Evolutionary conservation across 768 basidiomycete species (phyloP), one percentile per base, ranked within the genome.

Genomic region (Kondoa subrosea): DNA sequence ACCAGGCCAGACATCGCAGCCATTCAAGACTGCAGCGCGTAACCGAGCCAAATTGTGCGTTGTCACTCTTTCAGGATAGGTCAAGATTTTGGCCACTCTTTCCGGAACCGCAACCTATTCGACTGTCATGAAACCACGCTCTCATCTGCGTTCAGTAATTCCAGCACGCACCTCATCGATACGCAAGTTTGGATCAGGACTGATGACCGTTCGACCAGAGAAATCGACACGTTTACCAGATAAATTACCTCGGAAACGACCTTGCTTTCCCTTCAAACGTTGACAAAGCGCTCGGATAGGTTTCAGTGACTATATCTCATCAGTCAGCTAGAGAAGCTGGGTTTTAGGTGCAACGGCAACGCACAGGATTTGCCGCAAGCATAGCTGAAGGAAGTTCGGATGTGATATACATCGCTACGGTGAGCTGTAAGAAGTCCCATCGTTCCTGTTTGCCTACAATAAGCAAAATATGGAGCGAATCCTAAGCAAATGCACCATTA

Each of bases 151-250:
- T n/a, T n/a, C n/a, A n/a, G n/a, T n/a, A n/a, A n/a, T n/a, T n/a
- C n/a, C n/a, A n/a, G 40, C 40, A 50, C 40, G 21, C 8, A 50
- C 40, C 79, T 99, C 93, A 76, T 99, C 95, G 74, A 99, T 95
- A 64, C 90, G 86, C 71, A 99, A 79, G 75, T 97, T 99, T n/a
- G 95, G 95, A 77, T 99, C 95, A 0, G 95, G 95, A 1, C 91
- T 93, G 75, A 99, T 99, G 77, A 99, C 95, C 4, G 95, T 99
- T 73, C 95, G 87, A 3, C 85, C 93, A 0, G 92, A 96, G 76
- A 97, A 97, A 76, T 99, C 95, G 71, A 99, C 95, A 77, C 95
- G 91, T 78, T 99, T 99, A 70, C 95, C 95, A 0, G 92, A 96
- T 4, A 99, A 81, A 76, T 99, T 99, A 26, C 95, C 95, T 76